Evolutionary conservation across 495 filamentous ascomycete species (phyloP).

Genomic region (Sporormia fimetaria): DNA sequence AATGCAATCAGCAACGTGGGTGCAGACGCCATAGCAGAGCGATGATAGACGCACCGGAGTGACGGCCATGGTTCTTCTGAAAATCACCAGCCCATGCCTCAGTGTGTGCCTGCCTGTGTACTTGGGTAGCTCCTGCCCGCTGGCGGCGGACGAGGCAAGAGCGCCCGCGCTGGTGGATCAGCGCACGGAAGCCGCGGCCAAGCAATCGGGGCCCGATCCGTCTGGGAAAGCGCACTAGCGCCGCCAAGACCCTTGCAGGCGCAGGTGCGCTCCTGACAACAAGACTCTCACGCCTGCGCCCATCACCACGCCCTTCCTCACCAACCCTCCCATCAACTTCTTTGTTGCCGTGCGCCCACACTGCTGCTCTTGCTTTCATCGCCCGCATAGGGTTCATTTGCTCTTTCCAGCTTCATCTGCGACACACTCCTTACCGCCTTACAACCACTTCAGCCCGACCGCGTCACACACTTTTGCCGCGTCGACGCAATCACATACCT

Average conservation of each 20-base stretch:
- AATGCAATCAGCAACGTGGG: conserved; percentile 11
- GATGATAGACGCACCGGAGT: conserved; percentile 27
- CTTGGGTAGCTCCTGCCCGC: no score
- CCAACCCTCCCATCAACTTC: neutral
- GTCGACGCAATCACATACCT: no score
- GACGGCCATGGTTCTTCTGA: conserved; percentile 24
- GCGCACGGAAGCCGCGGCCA: no score
- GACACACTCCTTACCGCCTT: neutral
- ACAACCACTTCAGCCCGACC: neutral
- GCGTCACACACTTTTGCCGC: no score
- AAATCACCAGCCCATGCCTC: neutral
- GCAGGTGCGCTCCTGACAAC: neutral
- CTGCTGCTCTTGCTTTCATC: neutral
- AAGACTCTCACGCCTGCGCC: neutral
- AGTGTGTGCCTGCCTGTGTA: no score
- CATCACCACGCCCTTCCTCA: neutral
- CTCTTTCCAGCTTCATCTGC: neutral
- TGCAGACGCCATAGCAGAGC: neutral
- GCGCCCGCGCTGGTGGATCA: conserved; percentile 3
- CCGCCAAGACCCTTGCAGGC: neutral
- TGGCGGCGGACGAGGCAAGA: conserved; percentile 8
- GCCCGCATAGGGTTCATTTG: no score
- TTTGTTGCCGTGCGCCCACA: neutral
- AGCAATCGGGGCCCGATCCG: no score
- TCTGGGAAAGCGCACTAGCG: neutral